Evolutionary conservation across 2,329 filamentous ascomycete genomes (phyloP), one percentile per base, ranked within the genome.

Genomic region (Sporothrix phasma): DNA sequence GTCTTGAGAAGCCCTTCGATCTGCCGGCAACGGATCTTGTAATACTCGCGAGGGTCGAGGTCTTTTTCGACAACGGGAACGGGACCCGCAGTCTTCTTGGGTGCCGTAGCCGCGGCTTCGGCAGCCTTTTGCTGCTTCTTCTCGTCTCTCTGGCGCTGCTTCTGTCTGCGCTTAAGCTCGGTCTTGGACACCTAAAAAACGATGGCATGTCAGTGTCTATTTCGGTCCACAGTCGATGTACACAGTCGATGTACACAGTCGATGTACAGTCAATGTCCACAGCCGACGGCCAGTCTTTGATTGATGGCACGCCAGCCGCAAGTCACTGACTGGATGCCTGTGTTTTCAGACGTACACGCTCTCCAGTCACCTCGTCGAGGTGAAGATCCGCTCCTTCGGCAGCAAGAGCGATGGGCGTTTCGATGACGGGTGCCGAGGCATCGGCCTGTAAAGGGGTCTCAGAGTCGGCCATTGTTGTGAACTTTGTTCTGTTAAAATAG

Each of bases 121-220:
- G 90, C 89, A 31, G 86, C 89, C 82, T 91, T 93, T 79, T 91
- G 86, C 70, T 86, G 86, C 88, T 96, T 97, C 79, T 92, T 90
- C 70, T 88, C 88, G 67, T 95, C 92, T 77, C 84, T 86, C 76
- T 93, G 85, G 69, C 93, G 88, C 74, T 88, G 83, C 90, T 99
- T 99, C 80, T 92, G 85, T 72, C 93, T 87, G 81, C 90, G 93
- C 90, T 99, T 99, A 76, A 97, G 81, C 79, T 92, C 88, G 17
- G 86, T 85, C 86, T 92, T 92, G 79, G 89, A 92, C 66, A 88
- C 71, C 70, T 69, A 24, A 24, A 13, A 53, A 3, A 24, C 5
- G n/a, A 7, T 6, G 13, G 26, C 13, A 17, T 37, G 41, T 63
- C 34, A 61, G 61, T 41, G 6, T 34, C 47, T 31, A 15, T 17